These are phyloP conservation scores for Zygoascus ofunaensis DNA, from an alignment of 805 yeast species.

Conservation along the genomic window DNA sequence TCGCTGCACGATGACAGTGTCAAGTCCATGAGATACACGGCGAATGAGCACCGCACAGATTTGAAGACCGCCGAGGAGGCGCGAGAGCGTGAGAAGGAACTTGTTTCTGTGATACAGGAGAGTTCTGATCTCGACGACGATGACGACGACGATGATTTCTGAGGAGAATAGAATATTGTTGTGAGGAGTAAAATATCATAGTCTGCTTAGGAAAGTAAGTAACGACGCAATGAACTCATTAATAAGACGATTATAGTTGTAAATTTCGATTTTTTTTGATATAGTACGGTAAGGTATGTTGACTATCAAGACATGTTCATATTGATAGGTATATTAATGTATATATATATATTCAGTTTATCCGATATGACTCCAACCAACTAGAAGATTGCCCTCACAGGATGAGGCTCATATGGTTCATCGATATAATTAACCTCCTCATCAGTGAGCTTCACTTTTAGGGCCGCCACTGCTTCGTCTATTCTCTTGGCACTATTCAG, in stretches of 20 bases:
- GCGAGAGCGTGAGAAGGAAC: slow-evolving; percentile 46
- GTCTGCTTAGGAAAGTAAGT: no score
- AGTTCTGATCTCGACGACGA: slow-evolving; percentile 36
- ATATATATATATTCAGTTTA: no score
- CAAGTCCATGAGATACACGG: slow-evolving; percentile 89
- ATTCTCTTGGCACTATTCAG: slow-evolving; percentile 39
- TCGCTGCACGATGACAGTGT: slow-evolving; percentile 85
- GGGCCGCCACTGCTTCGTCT: slow-evolving; percentile 39
- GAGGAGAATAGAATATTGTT: no score
- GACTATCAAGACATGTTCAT: no score
- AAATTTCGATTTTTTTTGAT: no score
- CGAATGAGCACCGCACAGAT: slow-evolving; percentile 41
- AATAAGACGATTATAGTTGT: no score
- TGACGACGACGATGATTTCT: slow-evolving; percentile 32
- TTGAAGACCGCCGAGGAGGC: slow-evolving; percentile 45
- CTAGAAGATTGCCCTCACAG: no score
- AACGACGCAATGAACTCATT: no score
- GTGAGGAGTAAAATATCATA: no score
- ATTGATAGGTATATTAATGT: no score
- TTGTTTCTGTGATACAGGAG: slow-evolving; percentile 37
- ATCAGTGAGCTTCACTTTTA: slow-evolving; percentile 32
- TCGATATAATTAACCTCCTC: slow-evolving; percentile 26
- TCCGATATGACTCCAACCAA: no score
- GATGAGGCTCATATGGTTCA: slow-evolving; percentile 25
- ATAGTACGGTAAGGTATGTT: no score